Percentiles rank a stretch among this genome's conserved stretches.
These are phyloP conservation scores for Spraguea lophii DNA, from an alignment of 371 early-diverging fungal genomes.

Conservation along the genomic window DNA sequence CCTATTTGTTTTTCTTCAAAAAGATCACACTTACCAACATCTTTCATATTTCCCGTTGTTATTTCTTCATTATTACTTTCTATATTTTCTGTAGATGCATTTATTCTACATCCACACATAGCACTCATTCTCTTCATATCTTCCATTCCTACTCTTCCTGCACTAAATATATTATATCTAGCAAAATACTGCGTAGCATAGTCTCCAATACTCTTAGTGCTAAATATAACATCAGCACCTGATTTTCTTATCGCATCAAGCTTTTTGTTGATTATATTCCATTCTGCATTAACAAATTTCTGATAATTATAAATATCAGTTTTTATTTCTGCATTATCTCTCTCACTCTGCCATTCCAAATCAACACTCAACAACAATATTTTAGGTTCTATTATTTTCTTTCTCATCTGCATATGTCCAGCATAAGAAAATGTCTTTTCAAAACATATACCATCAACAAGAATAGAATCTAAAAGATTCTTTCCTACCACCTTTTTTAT, in stretches of 20 bases:
- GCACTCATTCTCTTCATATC: conserved; percentile 74
- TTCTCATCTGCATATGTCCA: conserved; percentile 98
- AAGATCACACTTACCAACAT: conserved; percentile 59
- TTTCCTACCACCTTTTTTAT: conserved; percentile 93
- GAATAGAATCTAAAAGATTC: conserved; percentile 78
- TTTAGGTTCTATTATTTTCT: conserved; percentile 72
- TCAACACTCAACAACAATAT: conserved; percentile 84
- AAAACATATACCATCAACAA: conserved; percentile 91
- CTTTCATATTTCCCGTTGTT: background rate
- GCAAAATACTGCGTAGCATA: conserved; percentile 99
- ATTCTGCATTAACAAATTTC: conserved; percentile 95
- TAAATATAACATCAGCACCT: conserved; percentile 96
- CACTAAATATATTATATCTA: conserved; percentile 91
- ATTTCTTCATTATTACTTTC: background rate
- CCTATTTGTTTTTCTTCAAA: conserved; percentile 97
- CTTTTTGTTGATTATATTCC: conserved; percentile 92
- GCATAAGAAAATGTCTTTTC: conserved; percentile 99
- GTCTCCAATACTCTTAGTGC: conserved; percentile 92
- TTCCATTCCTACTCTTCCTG: conserved; percentile 79
- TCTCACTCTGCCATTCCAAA: conserved; percentile 94
- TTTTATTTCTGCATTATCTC: conserved; percentile 97
- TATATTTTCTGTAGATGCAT: background rate
- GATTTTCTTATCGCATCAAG: conserved; percentile 79
- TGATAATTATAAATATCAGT: conserved; percentile 85
- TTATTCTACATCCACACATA: conserved; percentile 72